Base-by-base conservation (phyloP, 768 basidiomycete genomes). In the Boletus subparvulus region DNA sequence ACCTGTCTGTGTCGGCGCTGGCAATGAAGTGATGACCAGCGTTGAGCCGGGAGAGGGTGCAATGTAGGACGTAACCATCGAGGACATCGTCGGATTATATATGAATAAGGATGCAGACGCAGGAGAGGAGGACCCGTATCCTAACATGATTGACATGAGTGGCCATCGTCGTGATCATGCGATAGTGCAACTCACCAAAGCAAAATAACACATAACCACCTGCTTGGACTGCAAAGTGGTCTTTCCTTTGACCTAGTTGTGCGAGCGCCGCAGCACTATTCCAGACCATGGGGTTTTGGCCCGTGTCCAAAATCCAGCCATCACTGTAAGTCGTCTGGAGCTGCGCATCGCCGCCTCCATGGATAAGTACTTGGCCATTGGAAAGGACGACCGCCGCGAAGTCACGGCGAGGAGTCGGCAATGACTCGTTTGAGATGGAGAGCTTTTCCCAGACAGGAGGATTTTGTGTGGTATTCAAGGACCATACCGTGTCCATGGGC, bases 271-370 rank as follows among this genome's bases (percentile, higher is more conserved):
- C 69, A 17, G 86, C 74, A 43, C 64, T 60, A 9, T 74, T 78
- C 91, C 90, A 92, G 2, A 74, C 73, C 77, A 85, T 82, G 4
- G 85, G 82, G 53, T 65, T 77, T 63, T 77, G 74, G 11, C 74
- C 74, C 3, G 82, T 81, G 65, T 87, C 83, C 36, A 88, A 79
- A 52, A 87, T 77, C 85, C 84, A 88, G 16, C 92, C 94, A 70
- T 88, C 87, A 37, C 69, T 75, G 54, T 78, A 80, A n/a, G 78
- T 80, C 4, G 63, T 76, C 63, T 85, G 80, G 41, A 85, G 73
- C 37, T 55, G 65, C 5, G 78, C 81, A 64, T 90, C 84, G 30
- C 83, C 79, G 7, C 94, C 94, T 6, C 94, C 94, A 21, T 92
- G 89, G 16, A 95, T 83, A 54, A 94, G 71, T 21, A 92, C 74